Evolutionary conservation across 495 filamentous ascomycete species (phyloP), one percentile per base, ranked within the genome.

Genomic region (Daldinia decipiens): DNA sequence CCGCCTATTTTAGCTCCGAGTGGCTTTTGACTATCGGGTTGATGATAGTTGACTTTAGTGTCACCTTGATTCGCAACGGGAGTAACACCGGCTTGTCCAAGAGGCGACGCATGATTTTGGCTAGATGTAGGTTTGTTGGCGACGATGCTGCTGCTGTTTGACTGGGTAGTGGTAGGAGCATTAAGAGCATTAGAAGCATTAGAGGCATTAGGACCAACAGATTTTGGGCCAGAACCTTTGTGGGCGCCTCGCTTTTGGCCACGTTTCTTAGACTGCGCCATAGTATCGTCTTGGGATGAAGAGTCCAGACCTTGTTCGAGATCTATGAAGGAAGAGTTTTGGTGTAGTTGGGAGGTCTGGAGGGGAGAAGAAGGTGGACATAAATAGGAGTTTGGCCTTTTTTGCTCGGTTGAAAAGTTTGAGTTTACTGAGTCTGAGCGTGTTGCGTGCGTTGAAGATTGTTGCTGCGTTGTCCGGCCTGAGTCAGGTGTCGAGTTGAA

Each of bases 211-310:
- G 55, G 8, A 12, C 7, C 59, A 50, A 7, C 24, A 19, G 63
- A 27, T 34, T 52, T 43, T 11, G 63, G 40, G 31, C 54, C 47
- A 45, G 59, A 65, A 38, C 51, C 29, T 36, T 62, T 67, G 36
- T 52, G 12, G 55, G 68, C 73, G 54, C 75, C 70, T 59, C 67
- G 68, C 34, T 66, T 74, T 56, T 69, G 75, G 6, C 50, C 61
- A 34, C 75, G 75, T 38, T 67, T 72, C 54, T 68, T 76, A 60
- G 65, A 47, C 13, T 59, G 27, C 5, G 67, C 38, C 71, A 70
- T 74, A 12, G 55, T 54, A 15, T 67, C 11, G 43, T 67, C 55
- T 36, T 53, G 60, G 15, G 58, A 54, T 39, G 61, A 59, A 55
- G 39, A 59, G 2, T 62, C 39, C 1, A 62, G 32, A n/a, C 62